phyloP scores from a whole-genome alignment of 108 stramenopile genomes.

The Hondaea fermentalgiana region DNA sequence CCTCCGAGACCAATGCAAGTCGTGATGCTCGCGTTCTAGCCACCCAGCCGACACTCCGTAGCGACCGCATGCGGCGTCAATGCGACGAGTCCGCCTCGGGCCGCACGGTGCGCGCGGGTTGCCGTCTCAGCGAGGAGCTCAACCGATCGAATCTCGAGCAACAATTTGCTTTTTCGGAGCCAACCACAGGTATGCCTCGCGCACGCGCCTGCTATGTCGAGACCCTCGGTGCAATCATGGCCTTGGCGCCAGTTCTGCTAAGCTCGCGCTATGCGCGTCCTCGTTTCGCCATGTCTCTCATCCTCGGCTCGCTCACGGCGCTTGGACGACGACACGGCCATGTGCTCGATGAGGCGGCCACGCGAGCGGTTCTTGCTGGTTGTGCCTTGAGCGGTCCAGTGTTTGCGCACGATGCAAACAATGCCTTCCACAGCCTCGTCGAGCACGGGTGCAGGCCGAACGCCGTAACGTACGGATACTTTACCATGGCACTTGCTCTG shows the following conservation, averaged over 20 bases:
- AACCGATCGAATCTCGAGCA: neutral
- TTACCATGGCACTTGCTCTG: neutral
- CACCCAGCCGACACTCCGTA: neutral
- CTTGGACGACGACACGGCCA: neutral
- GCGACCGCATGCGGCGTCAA: neutral
- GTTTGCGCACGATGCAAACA: slow-evolving; percentile 2
- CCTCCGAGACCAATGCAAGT: neutral
- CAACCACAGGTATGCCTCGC: neutral
- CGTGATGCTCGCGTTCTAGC: neutral
- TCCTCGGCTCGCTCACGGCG: neutral
- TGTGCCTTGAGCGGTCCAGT: neutral
- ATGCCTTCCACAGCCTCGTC: neutral
- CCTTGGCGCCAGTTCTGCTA: neutral
- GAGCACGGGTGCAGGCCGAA: neutral
- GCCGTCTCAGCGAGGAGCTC: neutral
- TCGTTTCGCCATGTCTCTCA: neutral
- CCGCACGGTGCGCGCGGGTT: neutral
- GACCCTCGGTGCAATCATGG: neutral
- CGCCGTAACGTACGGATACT: neutral
- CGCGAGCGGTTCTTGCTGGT: neutral
- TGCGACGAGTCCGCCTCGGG: neutral
- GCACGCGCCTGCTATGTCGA: neutral
- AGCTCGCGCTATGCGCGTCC: neutral
- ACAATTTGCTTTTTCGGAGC: neutral
- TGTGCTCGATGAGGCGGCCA: neutral